Evolutionary conservation across 257 asterid genomes (phyloP).

Genomic region (Lantana camara): DNA sequence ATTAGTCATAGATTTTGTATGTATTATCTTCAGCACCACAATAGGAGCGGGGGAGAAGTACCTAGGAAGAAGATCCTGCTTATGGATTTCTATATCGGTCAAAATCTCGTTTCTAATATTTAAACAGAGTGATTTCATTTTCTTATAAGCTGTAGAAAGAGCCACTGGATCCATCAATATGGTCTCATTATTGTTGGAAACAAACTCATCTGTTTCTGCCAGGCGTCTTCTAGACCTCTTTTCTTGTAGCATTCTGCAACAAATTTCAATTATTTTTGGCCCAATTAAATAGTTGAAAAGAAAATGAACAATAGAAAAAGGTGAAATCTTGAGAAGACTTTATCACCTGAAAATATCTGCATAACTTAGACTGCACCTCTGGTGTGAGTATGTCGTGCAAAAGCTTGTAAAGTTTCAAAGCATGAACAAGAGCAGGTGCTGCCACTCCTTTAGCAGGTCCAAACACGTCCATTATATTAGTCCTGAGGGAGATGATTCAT

Average conservation of each 20-base stretch:
- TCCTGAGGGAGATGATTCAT: conserved; percentile 75
- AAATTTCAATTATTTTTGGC: background rate
- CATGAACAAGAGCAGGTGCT: conserved; percentile 86
- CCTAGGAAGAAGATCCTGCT: conserved; percentile 88
- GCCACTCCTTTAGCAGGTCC: conserved; percentile 69
- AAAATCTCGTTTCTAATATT: conserved; percentile 68
- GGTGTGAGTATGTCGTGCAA: conserved; percentile 75
- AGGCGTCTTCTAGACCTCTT: conserved; percentile 82
- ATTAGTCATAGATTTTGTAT: background rate
- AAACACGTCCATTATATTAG: conserved; percentile 61
- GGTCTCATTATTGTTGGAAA: conserved; percentile 62
- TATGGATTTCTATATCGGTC: conserved; percentile 81
- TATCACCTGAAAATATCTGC: conserved; percentile 90
- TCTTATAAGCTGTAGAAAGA: conserved; percentile 77
- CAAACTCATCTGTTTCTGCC: conserved; percentile 82
- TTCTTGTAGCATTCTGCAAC: conserved; percentile 81
- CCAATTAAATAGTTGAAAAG: conserved; percentile 14
- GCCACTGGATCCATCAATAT: conserved; percentile 74
- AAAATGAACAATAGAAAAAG: conserved; percentile 6
- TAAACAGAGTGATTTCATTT: conserved; percentile 69
- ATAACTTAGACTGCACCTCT: conserved; percentile 77
- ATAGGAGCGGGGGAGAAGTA: no score
- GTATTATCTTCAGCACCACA: background rate
- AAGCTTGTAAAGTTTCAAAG: conserved; percentile 81
- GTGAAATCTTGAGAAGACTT: conserved; percentile 1